Conservation (phyloP, 2,329 filamentous ascomycete genomes). For the Fusarium pseudonygamai region DNA sequence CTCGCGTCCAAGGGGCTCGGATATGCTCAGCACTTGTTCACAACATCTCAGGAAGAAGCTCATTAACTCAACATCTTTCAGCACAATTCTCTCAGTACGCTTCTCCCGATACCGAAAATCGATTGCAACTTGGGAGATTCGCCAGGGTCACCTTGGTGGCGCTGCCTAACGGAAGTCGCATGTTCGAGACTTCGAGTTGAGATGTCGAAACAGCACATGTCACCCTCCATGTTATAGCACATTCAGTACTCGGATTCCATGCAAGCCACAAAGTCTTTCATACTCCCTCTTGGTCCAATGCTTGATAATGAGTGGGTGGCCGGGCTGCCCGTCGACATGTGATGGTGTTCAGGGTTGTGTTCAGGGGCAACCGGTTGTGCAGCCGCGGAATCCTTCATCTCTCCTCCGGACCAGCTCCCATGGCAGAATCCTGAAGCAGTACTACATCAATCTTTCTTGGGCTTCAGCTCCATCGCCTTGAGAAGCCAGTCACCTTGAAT, state of each 20-base stretch:
- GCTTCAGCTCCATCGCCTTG: accelerated
- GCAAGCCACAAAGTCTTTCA: background rate
- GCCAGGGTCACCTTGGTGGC: background rate
- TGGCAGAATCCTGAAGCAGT: accelerated
- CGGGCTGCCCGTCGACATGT: background rate
- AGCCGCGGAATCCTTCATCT: background rate
- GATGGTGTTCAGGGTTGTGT: background rate
- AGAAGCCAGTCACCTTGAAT: background rate
- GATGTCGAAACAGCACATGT: background rate
- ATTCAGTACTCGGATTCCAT: background rate
- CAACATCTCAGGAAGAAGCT: background rate
- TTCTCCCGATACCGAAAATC: background rate
- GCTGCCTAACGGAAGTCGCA: background rate
- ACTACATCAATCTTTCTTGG: accelerated
- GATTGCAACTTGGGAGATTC: accelerated
- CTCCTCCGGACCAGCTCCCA: accelerated
- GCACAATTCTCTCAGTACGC: accelerated
- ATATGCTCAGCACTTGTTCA: background rate
- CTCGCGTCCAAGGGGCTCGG: background rate
- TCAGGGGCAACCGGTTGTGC: background rate
- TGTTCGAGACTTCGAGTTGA: background rate
- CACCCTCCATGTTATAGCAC: background rate
- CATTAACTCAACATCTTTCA: background rate
- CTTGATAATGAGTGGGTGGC: background rate
- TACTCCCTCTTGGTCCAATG: background rate